Conservation (phyloP, 2,329 filamentous ascomycete genomes). For the Pyricularia sp. region DNA sequence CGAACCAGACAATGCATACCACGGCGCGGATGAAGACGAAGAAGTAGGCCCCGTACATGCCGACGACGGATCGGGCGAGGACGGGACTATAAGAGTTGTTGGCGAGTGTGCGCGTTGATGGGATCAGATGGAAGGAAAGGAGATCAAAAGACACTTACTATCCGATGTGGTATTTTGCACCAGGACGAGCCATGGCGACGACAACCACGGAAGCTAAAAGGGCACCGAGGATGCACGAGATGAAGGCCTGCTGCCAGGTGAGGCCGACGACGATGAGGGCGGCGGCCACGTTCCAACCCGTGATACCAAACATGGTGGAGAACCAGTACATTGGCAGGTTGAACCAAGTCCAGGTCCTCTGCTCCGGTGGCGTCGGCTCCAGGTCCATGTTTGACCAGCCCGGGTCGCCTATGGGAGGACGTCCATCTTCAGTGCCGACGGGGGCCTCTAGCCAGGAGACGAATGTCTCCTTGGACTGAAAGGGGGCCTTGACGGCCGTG, state of each 20-base stretch:
- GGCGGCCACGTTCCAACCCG: conserved; percentile 2
- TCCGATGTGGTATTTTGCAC: conserved; percentile 32
- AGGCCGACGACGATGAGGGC: conserved; percentile 26
- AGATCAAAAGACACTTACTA: conserved; percentile 12
- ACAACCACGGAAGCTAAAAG: conserved; percentile 18
- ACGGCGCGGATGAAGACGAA: conserved; percentile 25
- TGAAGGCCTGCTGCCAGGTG: conserved; percentile 32
- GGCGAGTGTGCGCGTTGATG: not conserved
- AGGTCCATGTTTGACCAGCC: conserved; percentile 22
- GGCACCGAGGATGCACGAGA: conserved; percentile 21
- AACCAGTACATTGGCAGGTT: conserved; percentile 22
- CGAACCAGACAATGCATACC: conserved; percentile 19
- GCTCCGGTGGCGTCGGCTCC: conserved; percentile 17
- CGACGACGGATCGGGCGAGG: conserved; percentile 26
- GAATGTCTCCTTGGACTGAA: conserved; percentile 16
- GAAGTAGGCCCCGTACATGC: conserved; percentile 32
- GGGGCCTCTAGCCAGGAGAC: conserved; percentile 15
- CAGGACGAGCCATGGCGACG: conserved; percentile 1
- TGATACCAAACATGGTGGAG: conserved; percentile 5
- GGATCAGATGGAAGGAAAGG: conserved; percentile 15
- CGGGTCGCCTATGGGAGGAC: conserved; percentile 12
- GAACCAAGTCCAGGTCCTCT: conserved; percentile 22
- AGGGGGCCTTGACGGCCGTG: conserved; percentile 12
- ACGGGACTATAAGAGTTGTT: conserved; percentile 15
- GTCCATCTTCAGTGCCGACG: conserved; percentile 9